These are phyloP conservation scores for Phoma sp. DNA, from an alignment of 2,329 filamentous ascomycete genomes.

Conservation along the genomic window DNA sequence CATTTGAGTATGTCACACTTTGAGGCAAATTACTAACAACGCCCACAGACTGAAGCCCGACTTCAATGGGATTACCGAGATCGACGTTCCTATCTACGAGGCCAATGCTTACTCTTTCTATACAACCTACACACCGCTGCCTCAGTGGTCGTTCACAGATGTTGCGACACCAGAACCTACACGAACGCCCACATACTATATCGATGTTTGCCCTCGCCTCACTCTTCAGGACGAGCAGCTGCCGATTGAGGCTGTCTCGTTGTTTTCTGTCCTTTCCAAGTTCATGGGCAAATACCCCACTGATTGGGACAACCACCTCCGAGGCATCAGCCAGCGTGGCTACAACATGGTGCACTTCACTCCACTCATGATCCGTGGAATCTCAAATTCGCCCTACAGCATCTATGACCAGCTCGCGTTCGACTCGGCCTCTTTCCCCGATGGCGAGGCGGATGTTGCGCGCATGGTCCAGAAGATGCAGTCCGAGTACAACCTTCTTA, in stretches of 20 bases:
- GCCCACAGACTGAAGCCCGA: slow-evolving; percentile 77
- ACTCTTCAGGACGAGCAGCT: slow-evolving; percentile 75
- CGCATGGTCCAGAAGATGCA: slow-evolving; percentile 83
- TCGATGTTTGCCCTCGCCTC: slow-evolving; percentile 88
- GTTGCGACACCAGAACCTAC: slow-evolving; percentile 63
- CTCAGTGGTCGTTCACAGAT: slow-evolving; percentile 72
- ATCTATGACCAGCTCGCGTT: slow-evolving; percentile 91
- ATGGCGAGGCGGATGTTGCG: slow-evolving; percentile 82
- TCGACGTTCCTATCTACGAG: slow-evolving; percentile 83
- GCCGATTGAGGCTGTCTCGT: slow-evolving; percentile 84
- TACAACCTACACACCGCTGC: slow-evolving; percentile 87
- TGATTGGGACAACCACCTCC: slow-evolving; percentile 89
- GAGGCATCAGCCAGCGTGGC: slow-evolving; percentile 85
- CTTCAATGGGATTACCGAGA: slow-evolving; percentile 90
- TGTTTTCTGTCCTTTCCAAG: slow-evolving; percentile 96
- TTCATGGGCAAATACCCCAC: slow-evolving; percentile 93
- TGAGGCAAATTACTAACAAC: slow-evolving; percentile 19
- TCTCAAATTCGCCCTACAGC: slow-evolving; percentile 96
- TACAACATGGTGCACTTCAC: slow-evolving; percentile 99
- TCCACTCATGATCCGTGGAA: slow-evolving; percentile 85
- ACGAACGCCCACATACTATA: slow-evolving; percentile 82
- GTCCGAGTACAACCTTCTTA: slow-evolving; percentile 81
- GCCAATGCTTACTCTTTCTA: slow-evolving; percentile 95
- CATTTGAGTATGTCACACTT: slow-evolving; percentile 13
- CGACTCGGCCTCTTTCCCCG: slow-evolving; percentile 81